phyloP scores from a whole-genome alignment of 805 yeast species.

The Starmerella vaccinii region DNA sequence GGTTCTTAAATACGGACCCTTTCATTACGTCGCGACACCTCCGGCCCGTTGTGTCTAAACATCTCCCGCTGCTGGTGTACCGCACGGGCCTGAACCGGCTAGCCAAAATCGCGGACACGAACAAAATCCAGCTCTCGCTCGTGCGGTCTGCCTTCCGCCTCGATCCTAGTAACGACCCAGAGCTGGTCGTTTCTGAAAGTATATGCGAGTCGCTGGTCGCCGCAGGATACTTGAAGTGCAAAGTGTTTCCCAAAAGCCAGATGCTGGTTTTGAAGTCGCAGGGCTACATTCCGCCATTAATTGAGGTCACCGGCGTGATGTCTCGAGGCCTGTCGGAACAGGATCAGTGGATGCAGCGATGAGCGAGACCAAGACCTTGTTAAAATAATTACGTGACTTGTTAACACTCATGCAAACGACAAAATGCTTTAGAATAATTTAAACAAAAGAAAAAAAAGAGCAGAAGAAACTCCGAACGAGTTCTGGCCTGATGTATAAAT shows the following conservation, averaged over 20 bases:
- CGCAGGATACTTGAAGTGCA: conserved; percentile 33
- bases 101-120: neutral
- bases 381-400: no score
- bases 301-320: neutral
- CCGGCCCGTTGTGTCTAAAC: conserved; percentile 25
- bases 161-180: conserved; percentile 11
- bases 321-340: conserved; percentile 7
- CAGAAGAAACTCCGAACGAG: no score
- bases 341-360: conserved; percentile 12
- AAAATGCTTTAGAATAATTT: no score
- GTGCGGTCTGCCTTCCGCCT: conserved; percentile 14
- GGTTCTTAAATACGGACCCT: conserved; percentile 28
- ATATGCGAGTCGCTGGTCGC: conserved; percentile 29
- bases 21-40: conserved; percentile 25
- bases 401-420: no score
- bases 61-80: conserved; percentile 27
- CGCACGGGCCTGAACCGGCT: conserved; percentile 27
- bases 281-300: conserved; percentile 24
- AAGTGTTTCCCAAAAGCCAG: conserved; percentile 25
- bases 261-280: conserved; percentile 20
- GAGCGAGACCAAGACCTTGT: no score
- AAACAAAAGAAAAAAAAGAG: no score
- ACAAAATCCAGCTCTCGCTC: conserved; percentile 3
- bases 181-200: conserved; percentile 28
- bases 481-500: no score